A percentile compares a stretch with the other conserved stretches of the same genome.
These are phyloP conservation scores for Eucalyptus tenuipes DNA, from an alignment of 345 rosid species.

Conservation along the genomic window DNA sequence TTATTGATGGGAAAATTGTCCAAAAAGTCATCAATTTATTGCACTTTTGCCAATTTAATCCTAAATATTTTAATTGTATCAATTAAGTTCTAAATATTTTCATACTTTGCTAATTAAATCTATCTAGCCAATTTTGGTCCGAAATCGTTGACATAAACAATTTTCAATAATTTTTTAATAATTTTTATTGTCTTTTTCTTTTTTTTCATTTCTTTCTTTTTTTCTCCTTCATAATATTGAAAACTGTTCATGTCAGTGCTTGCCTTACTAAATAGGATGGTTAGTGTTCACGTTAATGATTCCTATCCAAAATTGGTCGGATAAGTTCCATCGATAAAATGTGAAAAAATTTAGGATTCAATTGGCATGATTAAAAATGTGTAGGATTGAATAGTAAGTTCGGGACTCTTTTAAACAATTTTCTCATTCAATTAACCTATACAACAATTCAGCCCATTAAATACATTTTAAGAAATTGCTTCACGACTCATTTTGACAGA, in stretches of 20 bases:
- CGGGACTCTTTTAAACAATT: fast-evolving
- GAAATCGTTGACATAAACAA: fast-evolving
- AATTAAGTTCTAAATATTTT: fast-evolving
- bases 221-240: fast-evolving
- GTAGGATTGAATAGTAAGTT: fast-evolving
- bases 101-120: no score
- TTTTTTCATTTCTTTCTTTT: no score
- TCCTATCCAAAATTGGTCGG: fast-evolving
- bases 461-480: no score
- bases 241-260: fast-evolving
- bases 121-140: fast-evolving
- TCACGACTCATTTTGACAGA: neutral
- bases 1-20: no score
- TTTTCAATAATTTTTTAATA: no score
- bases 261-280: fast-evolving
- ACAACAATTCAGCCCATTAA: neutral
- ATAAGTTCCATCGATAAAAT: no score
- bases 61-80: fast-evolving
- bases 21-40: fast-evolving
- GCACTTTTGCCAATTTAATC: fast-evolving
- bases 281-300: fast-evolving
- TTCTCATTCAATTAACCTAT: fast-evolving
- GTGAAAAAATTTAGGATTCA: fast-evolving
- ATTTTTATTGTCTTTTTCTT: fast-evolving
- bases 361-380: fast-evolving